Base-by-base conservation (phyloP, 2,329 filamentous ascomycete genomes). In the Metarhizium guizhouense region DNA sequence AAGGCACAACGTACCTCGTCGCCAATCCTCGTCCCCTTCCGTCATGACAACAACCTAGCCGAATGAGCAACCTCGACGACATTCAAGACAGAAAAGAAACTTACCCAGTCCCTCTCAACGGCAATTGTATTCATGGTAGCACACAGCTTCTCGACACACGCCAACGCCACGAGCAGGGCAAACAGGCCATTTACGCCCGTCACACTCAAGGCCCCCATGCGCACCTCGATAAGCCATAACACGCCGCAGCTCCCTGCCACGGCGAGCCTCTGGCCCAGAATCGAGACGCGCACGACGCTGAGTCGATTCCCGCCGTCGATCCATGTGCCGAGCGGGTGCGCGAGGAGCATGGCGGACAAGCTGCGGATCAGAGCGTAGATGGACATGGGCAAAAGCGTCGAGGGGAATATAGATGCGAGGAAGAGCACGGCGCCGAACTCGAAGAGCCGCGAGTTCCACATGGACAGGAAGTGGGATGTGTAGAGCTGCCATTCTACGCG, bases 311-410 rank as follows among this genome's bases (percentile, higher is more conserved):
- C 74, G 0, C 59, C 68, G 65, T 90, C 87, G 42, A 90, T 80
- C 43, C 74, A 75, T 1, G 65, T 63, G 1, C 87, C 87, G 6
- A 90, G 67, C 49, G 72, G 72, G 13, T 81, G 79, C 0, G 84
- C 79, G 6, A 88, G 70, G 0, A 83, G 32, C 4, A 86, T 78
- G 0, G 83, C 84, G 0, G 82, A 74, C 0, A 75, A 69, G 6
- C 80, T 76, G 25, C 87, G 79, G 5, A 77, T 72, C 6, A 90
- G 69, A 0, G 86, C 86, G 63, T 90, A 90, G n/a, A 85, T 70
- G 0, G 86, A 88, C 55, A 85, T 76, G 40, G 82, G 85, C 25
- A 87, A 74, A 25, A 90, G 71, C 0, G 85, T 88, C 0, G 74
- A 70, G 0, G 79, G 79, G 60, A 75, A 85, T 49, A 81, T 75